Conservation (phyloP, 1,139 yeast genomes). For the Pichia sp. region DNA sequence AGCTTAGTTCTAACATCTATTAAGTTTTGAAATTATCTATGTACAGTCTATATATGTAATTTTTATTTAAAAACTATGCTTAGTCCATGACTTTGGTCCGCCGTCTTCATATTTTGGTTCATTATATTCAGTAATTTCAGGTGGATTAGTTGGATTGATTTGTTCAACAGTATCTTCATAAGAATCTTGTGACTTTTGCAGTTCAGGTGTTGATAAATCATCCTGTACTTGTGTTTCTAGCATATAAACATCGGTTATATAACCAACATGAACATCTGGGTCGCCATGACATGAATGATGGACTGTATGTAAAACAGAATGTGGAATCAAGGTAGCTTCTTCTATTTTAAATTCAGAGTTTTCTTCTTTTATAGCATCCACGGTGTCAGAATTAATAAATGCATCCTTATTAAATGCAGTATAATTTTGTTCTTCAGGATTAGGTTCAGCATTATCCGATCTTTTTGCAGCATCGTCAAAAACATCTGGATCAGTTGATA, state of each 20-base stretch:
- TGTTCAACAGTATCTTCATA: background rate
- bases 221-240: conserved; percentile 4
- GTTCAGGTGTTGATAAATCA: background rate
- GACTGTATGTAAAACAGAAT: conserved; percentile 15
- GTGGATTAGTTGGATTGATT: background rate
- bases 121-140: background rate
- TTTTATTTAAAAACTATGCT: conserved; percentile 8
- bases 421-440: too few species aligned
- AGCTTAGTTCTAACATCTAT: background rate
- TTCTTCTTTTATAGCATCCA: too few species aligned
- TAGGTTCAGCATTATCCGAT: too few species aligned
- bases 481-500: conserved; percentile 13
- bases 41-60: background rate
- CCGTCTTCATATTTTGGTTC: background rate
- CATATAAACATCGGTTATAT: conserved; percentile 10
- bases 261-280: conserved; percentile 17
- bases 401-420: too few species aligned
- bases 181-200: background rate
- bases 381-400: too few species aligned
- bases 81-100: conserved; percentile 10
- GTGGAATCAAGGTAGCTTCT: conserved; percentile 15
- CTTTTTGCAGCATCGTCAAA: conserved; percentile 7
- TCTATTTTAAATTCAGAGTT: conserved; percentile 9
- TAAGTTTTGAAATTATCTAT: background rate
- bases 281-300: conserved; percentile 16